phyloP scores from a whole-genome alignment of 2,329 filamentous ascomycete species.

The Tolypocladium ovalisporum region DNA sequence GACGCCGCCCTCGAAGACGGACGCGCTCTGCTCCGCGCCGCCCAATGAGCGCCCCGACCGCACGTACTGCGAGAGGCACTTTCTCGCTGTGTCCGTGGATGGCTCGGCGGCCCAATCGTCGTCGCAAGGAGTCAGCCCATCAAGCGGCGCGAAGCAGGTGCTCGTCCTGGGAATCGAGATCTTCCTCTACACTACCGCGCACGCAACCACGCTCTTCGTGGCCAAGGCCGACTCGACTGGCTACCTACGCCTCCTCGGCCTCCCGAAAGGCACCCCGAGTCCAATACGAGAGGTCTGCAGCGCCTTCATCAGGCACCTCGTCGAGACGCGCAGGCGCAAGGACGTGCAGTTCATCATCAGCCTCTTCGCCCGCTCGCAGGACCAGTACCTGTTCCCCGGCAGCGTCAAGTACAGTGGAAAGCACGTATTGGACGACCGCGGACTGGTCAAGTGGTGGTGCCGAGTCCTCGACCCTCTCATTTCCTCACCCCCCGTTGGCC shows the following conservation, averaged over 20 bases:
- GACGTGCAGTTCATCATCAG: conserved; percentile 67
- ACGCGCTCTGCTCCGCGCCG: conserved; percentile 69
- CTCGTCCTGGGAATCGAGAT: conserved; percentile 79
- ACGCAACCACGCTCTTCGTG: conserved; percentile 80
- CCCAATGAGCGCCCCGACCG: conserved; percentile 60
- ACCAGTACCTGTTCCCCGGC: conserved; percentile 89
- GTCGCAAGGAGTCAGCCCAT: conserved; percentile 1
- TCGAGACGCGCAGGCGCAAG: conserved; percentile 53
- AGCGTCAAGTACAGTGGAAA: conserved; percentile 78
- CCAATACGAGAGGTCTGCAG: conserved; percentile 65
- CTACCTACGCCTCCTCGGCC: conserved; percentile 57
- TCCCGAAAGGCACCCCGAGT: conserved; percentile 53
- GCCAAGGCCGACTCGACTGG: conserved; percentile 97
- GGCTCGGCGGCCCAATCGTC: not conserved
- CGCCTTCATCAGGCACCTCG: conserved; percentile 65
- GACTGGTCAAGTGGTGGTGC: conserved; percentile 94
- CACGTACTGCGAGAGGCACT: conserved; percentile 84
- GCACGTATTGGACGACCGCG: conserved; percentile 84
- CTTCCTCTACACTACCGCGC: conserved; percentile 71
- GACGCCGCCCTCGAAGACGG: conserved; percentile 64
- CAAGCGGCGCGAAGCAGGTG: conserved; percentile 32
- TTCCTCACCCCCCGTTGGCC: conserved; percentile 26
- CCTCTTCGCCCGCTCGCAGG: conserved; percentile 83
- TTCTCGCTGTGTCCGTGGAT: conserved; percentile 42
- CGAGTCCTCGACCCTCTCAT: conserved; percentile 71